Evolutionary conservation across 768 basidiomycete genomes (phyloP), one percentile per base, ranked within the genome.

Genomic region (Amanita rimosa): DNA sequence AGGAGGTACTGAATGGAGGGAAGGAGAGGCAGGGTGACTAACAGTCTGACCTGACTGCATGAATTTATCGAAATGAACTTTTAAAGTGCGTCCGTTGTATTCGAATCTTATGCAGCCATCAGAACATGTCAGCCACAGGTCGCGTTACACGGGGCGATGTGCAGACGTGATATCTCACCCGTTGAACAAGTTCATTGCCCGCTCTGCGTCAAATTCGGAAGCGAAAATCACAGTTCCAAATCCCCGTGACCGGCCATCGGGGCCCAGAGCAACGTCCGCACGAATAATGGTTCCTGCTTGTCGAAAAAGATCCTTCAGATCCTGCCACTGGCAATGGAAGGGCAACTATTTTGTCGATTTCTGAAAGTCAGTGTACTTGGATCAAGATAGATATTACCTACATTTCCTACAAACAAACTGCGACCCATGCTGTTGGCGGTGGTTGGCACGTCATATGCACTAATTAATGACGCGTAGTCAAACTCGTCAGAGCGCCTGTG

Each of bases 271-370:
- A 17, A 96, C 87, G 55, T 95, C 92, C 8, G 95, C 95, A 19
- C 95, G 80, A 31, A 92, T 69, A 47, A 98, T 85, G 16, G 85
- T 81, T 14, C 95, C 94, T 1, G 89, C 91, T 53, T 87, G 81
- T 22, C 94, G 79, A 61, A 97, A 95, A 4, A 97, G 74, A 64
- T 97, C 94, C 65, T 98, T 97, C 38, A 99, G 74, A 60, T 98
- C 95, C 65, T 97, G 95, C 95, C 95, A 99, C 67, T 93, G 91
- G 56, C 84, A 85, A 57, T 93, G 91, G 65, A 92, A 93, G 0
- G 91, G 91, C 13, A 94, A 76, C 89, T 92, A 54, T 5, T 47
- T 52, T 6, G n/a, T n/a, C 3, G 27, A 3, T 29, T 50, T 26
- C 50, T 39, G 29, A 29, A n/a, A 8, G 29, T 40, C 36, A 34